Evolutionary conservation across 1,284 basidiomycete species (phyloP).

Genomic region (Anthracocystis panici-leucophaei): DNA sequence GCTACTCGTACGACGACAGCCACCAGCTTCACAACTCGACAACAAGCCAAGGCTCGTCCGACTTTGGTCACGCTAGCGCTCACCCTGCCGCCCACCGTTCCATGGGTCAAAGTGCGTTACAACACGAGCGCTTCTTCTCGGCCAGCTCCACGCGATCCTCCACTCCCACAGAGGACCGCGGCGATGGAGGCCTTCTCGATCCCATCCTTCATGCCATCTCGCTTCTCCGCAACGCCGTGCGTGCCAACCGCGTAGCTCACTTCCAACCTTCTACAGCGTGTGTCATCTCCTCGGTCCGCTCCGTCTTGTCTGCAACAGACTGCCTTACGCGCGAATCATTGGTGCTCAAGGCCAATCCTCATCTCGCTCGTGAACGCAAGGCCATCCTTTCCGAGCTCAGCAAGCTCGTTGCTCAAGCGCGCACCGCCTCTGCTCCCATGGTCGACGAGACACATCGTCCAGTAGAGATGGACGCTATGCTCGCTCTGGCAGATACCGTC

Average conservation of each 20-base stretch:
- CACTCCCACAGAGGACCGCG: conserved; percentile 50
- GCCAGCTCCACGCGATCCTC: conserved; percentile 43
- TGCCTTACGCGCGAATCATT: conserved; percentile 86
- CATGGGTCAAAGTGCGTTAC: neutral
- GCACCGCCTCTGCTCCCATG: conserved; percentile 74
- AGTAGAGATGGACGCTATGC: conserved; percentile 69
- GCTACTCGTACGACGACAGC: conserved; percentile 32
- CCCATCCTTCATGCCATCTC: conserved; percentile 84
- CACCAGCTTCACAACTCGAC: conserved; percentile 20
- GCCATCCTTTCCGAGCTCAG: conserved; percentile 85
- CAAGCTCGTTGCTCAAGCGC: conserved; percentile 84
- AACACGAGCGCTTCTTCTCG: conserved; percentile 39
- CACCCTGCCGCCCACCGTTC: conserved; percentile 18
- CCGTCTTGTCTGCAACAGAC: conserved; percentile 84
- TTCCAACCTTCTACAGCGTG: conserved; percentile 77
- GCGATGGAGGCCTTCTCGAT: conserved; percentile 51
- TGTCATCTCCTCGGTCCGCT: conserved; percentile 93
- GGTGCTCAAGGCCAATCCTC: conserved; percentile 77
- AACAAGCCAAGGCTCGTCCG: conserved; percentile 19
- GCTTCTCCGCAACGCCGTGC: conserved; percentile 85
- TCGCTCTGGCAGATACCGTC: conserved; percentile 71
- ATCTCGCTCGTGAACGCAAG: conserved; percentile 82
- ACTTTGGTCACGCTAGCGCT: conserved; percentile 18
- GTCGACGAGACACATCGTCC: conserved; percentile 65
- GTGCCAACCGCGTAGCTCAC: conserved; percentile 80